phyloP scores from a whole-genome alignment of 805 yeast genomes.

The Yamadazyma scolyti region DNA sequence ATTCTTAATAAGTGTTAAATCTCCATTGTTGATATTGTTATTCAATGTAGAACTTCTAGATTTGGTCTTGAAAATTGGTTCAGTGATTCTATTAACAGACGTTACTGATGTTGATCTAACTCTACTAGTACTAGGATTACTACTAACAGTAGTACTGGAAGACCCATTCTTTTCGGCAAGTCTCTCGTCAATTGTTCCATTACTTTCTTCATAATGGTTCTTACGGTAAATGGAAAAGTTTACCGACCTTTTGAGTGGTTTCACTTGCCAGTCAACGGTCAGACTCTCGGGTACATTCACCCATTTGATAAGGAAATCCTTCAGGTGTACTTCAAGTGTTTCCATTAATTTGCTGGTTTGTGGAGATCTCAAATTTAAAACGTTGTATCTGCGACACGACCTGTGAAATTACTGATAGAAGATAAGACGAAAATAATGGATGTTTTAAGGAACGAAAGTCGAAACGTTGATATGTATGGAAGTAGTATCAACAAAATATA shows the following conservation, averaged over 20 bases:
- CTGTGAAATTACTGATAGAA: too few relatives aligned
- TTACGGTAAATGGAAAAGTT: slow-evolving; percentile 38
- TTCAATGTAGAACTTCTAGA: slow-evolving; percentile 38
- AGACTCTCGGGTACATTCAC: slow-evolving; percentile 69
- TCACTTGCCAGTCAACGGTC: slow-evolving; percentile 71
- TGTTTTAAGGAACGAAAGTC: too few relatives aligned
- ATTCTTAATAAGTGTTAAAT: slow-evolving; percentile 51
- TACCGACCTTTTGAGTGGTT: slow-evolving; percentile 55
- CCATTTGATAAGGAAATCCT: slow-evolving; percentile 91
- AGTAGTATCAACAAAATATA: too few relatives aligned
- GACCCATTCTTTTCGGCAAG: background rate
- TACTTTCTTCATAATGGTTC: slow-evolving; percentile 15
- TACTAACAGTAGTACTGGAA: slow-evolving; percentile 6
- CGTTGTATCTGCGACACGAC: too few relatives aligned
- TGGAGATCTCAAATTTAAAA: too few relatives aligned
- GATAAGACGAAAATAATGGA: too few relatives aligned
- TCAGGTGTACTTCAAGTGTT: slow-evolving; percentile 83
- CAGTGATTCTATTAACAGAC: slow-evolving; percentile 32
- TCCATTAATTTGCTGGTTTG: too few relatives aligned
- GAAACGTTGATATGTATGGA: too few relatives aligned
- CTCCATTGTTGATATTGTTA: slow-evolving; percentile 35
- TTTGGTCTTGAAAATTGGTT: slow-evolving; percentile 28
- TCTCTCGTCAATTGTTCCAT: background rate
- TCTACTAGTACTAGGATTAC: slow-evolving; percentile 4
- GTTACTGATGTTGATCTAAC: slow-evolving; percentile 26